Evolutionary conservation across 768 basidiomycete species (phyloP).

Genomic region (Termitomyces sp.): DNA sequence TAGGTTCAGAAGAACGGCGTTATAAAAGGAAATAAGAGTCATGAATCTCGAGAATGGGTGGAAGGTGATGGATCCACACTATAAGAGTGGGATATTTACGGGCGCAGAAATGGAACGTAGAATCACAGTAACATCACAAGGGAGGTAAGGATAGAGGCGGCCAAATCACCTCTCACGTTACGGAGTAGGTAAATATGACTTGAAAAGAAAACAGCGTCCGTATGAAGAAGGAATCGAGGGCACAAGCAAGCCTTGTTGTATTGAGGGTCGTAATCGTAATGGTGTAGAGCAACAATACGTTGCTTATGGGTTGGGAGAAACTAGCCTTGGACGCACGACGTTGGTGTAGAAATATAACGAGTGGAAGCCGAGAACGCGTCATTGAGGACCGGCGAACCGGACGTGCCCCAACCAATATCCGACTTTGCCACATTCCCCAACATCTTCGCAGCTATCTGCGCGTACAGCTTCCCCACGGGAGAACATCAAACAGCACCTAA

Average conservation of each 20-base stretch:
- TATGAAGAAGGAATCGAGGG: constrained; percentile 36
- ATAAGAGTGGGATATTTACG: constrained; percentile 18
- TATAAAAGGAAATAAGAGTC: constrained; percentile 11
- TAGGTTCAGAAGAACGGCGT: constrained; percentile 4
- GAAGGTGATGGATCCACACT: constrained; percentile 9
- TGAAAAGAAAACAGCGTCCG: constrained; percentile 80
- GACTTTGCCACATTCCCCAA: constrained; percentile 22
- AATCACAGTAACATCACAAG: constrained; percentile 15
- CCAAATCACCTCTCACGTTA: constrained; percentile 10
- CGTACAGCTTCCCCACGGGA: constrained; percentile 27
- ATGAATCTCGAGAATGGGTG: constrained; percentile 14
- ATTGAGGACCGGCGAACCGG: constrained; percentile 29
- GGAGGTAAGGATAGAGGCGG: constrained; percentile 17
- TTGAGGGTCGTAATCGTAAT: constrained; percentile 16
- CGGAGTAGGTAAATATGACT: constrained; percentile 15
- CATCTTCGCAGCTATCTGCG: constrained; percentile 13
- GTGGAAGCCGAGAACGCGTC: constrained; percentile 24
- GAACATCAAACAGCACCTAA: constrained; percentile 21
- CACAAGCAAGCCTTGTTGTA: constrained; percentile 22
- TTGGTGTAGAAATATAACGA: constrained; percentile 16
- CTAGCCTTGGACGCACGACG: not conserved
- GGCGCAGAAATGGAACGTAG: constrained; percentile 22
- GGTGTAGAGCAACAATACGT: constrained; percentile 20
- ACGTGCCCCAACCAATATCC: constrained; percentile 34
- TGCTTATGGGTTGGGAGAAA: constrained; percentile 6